Conservation (phyloP, 352 stramenopile species). For the Pythium folliculosum region DNA sequence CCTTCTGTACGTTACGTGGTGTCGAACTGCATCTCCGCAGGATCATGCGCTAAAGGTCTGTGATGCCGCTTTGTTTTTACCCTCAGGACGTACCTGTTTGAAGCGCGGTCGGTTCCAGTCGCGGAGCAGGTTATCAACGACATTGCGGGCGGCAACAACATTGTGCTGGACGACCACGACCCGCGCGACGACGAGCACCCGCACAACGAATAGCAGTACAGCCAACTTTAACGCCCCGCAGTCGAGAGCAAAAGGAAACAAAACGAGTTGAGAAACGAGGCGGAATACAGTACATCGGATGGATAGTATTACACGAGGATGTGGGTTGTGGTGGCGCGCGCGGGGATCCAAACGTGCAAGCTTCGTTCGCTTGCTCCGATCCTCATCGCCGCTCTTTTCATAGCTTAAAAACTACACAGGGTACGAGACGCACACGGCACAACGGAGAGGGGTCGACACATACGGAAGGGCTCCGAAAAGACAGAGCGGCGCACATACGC, state of each 20-base stretch:
- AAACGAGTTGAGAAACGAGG: background rate
- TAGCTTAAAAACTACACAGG: background rate
- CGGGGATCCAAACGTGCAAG: background rate
- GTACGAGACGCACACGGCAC: background rate
- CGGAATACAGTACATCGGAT: background rate
- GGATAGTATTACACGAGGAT: background rate
- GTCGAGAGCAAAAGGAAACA: background rate
- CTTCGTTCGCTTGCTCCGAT: conserved; percentile 8
- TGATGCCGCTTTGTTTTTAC: no score
- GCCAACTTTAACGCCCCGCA: background rate
- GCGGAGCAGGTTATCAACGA: conserved; percentile 67
- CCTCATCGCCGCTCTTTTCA: background rate
- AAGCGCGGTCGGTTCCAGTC: conserved; percentile 44
- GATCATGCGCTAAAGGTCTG: no score
- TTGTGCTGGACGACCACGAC: conserved; percentile 42
- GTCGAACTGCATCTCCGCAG: no score
- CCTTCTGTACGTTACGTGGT: conserved; percentile 89
- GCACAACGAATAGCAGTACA: conserved; percentile 52
- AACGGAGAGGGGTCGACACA: background rate
- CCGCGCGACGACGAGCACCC: conserved; percentile 39
- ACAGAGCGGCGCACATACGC: background rate
- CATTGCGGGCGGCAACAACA: conserved; percentile 42
- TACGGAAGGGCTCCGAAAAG: background rate
- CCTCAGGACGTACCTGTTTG: conserved; percentile 73
- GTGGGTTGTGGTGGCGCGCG: background rate